Percentiles rank a stretch among this genome's conserved stretches.
Evolutionary conservation across 1,284 basidiomycete genomes (phyloP).

Genomic region (Baeospora myosura): DNA sequence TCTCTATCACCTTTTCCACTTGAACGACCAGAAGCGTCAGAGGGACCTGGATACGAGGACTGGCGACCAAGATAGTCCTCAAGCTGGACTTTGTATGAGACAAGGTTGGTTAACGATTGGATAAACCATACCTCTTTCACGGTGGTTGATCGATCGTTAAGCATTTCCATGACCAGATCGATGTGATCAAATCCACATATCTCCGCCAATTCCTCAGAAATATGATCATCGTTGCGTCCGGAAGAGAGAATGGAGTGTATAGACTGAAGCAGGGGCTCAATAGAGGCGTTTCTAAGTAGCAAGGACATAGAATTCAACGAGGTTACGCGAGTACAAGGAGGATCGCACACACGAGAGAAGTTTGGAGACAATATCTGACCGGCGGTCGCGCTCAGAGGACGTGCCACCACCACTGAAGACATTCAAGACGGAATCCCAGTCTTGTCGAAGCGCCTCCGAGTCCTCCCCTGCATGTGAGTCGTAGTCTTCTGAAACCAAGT

Average conservation of each 20-base stretch:
- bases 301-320: no score
- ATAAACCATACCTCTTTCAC: conserved; percentile 34
- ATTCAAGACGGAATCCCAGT: no score
- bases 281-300: conserved; percentile 13
- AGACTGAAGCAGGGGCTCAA: conserved; percentile 21
- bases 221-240: conserved; percentile 48
- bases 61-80: conserved; percentile 9
- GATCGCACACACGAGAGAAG: no score
- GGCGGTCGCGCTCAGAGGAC: no score
- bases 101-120: background rate
- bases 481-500: no score
- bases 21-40: background rate
- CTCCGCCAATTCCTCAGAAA: conserved; percentile 75
- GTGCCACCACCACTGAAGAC: no score
- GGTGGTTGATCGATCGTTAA: conserved; percentile 38
- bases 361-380: no score
- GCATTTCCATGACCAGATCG: conserved; percentile 56
- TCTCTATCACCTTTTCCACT: no score
- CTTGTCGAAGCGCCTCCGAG: no score
- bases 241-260: conserved; percentile 28
- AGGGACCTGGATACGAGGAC: no score
- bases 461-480: no score
- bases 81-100: background rate
- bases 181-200: conserved; percentile 84
- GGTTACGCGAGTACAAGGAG: no score